Conservation (phyloP, 345 rosid genomes). For the Eucalyptus erythrocorys region DNA sequence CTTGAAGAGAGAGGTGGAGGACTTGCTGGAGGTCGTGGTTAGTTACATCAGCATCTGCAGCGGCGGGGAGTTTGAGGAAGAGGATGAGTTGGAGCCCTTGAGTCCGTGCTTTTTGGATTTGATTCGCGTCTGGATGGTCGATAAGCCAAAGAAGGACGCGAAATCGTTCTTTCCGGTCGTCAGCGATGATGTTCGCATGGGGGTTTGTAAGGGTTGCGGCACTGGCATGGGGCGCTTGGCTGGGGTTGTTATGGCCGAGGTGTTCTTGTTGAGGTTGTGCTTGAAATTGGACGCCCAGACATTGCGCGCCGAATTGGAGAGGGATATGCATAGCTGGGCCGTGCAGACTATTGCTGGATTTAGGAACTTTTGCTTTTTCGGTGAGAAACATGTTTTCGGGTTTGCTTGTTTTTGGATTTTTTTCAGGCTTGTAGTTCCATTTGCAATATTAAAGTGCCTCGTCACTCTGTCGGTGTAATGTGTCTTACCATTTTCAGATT, state of each 20-base stretch:
- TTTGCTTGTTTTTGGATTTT: not conserved
- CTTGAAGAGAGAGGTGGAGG: slow-evolving; percentile 22
- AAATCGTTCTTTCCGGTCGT: slow-evolving; percentile 41
- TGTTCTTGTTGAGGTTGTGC: slow-evolving; percentile 39
- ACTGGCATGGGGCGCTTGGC: slow-evolving; percentile 37
- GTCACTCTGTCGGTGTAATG: not conserved
- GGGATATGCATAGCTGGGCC: slow-evolving; percentile 24
- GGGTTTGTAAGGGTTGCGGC: slow-evolving; percentile 19
- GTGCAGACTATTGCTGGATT: slow-evolving; percentile 34
- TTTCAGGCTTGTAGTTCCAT: not conserved
- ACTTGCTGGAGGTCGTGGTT: slow-evolving; percentile 38
- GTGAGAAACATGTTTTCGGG: slow-evolving; percentile 13
- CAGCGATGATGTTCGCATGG: slow-evolving; percentile 18
- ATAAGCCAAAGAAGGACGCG: slow-evolving; percentile 22
- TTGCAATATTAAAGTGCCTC: not conserved
- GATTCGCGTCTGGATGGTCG: slow-evolving; percentile 49
- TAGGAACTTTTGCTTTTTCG: slow-evolving; percentile 36
- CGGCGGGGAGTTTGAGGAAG: not conserved
- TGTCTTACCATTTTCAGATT: not conserved
- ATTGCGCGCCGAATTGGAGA: slow-evolving; percentile 20
- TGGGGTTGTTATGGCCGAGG: slow-evolving; percentile 62
- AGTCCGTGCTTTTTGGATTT: slow-evolving; percentile 36
- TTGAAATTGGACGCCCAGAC: slow-evolving; percentile 28
- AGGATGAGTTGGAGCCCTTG: slow-evolving; percentile 14
- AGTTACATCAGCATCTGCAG: slow-evolving; percentile 36